Evolutionary conservation across 1,284 basidiomycete genomes (phyloP).

Genomic region (Phaffia rhodozyma): DNA sequence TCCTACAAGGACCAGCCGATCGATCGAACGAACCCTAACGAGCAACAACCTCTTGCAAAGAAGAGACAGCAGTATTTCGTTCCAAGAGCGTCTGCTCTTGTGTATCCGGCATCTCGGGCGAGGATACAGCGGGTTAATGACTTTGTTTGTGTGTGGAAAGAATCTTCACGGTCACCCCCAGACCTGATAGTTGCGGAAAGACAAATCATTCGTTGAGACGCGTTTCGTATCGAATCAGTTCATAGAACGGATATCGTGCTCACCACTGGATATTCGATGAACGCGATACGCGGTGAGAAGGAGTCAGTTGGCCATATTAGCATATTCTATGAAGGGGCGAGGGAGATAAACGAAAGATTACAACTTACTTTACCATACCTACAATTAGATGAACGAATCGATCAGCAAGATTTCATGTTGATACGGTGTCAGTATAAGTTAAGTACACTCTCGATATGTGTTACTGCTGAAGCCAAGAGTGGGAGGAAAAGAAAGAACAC

Average conservation of each 20-base stretch:
- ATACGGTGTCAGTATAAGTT: no score
- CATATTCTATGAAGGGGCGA: not conserved
- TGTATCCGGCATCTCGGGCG: conserved; percentile 79
- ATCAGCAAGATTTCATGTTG: no score
- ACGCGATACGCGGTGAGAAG: not conserved
- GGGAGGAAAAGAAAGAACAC: conserved; percentile 32
- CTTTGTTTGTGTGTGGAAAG: conserved; percentile 24
- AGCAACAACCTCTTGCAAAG: conserved; percentile 92
- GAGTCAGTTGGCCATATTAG: not conserved
- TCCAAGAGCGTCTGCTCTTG: conserved; percentile 79
- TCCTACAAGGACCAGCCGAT: not conserved
- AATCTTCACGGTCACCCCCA: conserved; percentile 8
- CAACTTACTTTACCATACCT: conserved; percentile 42
- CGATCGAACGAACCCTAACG: conserved; percentile 52
- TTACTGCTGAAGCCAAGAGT: conserved; percentile 23
- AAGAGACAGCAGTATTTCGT: conserved; percentile 90
- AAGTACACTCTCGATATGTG: no score
- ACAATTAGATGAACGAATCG: conserved; percentile 47
- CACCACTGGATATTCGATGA: not conserved
- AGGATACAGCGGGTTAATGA: conserved; percentile 83
- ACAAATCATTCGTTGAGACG: no score
- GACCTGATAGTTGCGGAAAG: not conserved
- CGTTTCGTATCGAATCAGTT: no score
- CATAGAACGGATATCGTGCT: no score
- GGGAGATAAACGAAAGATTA: not conserved